Evolutionary conservation across 345 rosid genomes (phyloP), one percentile per base, ranked within the genome.

Genomic region (Boechera stricta): DNA sequence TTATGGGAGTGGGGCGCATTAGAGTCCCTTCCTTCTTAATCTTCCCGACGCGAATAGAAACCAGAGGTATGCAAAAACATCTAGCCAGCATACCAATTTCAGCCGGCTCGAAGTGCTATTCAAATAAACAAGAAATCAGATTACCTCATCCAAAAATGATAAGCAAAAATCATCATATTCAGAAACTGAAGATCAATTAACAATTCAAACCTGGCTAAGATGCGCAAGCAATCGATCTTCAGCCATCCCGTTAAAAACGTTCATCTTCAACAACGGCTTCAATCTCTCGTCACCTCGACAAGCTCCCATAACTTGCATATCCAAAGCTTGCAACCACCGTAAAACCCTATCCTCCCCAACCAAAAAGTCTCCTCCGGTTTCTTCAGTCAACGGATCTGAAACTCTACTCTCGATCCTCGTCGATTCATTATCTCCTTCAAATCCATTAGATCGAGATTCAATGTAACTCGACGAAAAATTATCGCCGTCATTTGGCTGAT

Each of bases 281-380:
- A 96, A 75, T 73, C 99, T 87, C 89, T 96, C 99, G 13, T 96
- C 98, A 6, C 87, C 92, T n/a, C 99, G 84, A 80, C 99, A 96
- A 24, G 98, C 98, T 18, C 99, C 99, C 51, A 90, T 70, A 13
- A 96, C 91, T 61, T 93, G 99, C 88, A 91, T 69, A 81, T 96
- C 98, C 73, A 96, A 85, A 62, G 98, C 94, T 67, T 84, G 98
- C 12, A 96, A 76, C 99, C 99, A 96, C 85, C 81, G 84, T 77
- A 93, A 52, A 75, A 96, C 88, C 82, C 83, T 91, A 74, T 87
- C 94, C 75, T 88, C 97, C 18, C 88, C 92, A 67, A 90, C 80
- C 78, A 91, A 39, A 85, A 89, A 87, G 69, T 88, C 98, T 44
- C 35, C 87, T 31, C 86, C 89, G 83, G 86, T 24, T 84, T 80